Conservation (phyloP, 768 basidiomycete genomes). For the Terana coerulea region DNA sequence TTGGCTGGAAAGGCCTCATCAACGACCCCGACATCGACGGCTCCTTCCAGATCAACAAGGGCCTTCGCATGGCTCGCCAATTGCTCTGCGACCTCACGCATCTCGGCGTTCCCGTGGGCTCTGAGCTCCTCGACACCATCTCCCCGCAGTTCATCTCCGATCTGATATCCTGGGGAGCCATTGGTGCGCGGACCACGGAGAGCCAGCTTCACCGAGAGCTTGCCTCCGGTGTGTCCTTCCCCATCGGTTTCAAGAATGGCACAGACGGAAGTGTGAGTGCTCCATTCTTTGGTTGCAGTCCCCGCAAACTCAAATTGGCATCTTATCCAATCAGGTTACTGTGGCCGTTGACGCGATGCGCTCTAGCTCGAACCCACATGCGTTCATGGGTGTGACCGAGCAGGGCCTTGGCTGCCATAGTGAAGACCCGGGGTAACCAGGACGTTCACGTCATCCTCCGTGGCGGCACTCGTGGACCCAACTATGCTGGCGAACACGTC, state of each 20-base stretch:
- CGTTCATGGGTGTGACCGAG: slow-evolving; percentile 92
- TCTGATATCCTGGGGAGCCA: slow-evolving; percentile 89
- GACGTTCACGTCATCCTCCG: slow-evolving; percentile 97
- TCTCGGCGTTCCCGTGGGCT: slow-evolving; percentile 89
- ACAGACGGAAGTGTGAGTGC: slow-evolving; percentile 73
- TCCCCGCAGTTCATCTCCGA: slow-evolving; percentile 84
- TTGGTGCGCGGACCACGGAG: slow-evolving; percentile 96
- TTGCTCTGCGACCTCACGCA: slow-evolving; percentile 89
- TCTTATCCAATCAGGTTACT: slow-evolving; percentile 39
- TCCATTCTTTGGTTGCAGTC: neutral
- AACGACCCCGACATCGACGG: slow-evolving; percentile 96
- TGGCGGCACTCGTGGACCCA: slow-evolving; percentile 88
- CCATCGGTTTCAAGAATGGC: slow-evolving; percentile 99
- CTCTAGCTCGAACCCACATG: slow-evolving; percentile 86
- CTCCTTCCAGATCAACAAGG: slow-evolving; percentile 96
- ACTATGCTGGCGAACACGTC: slow-evolving; percentile 76
- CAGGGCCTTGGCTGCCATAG: slow-evolving; percentile 92
- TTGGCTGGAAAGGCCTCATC: slow-evolving; percentile 95
- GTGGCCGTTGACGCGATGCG: slow-evolving; percentile 98
- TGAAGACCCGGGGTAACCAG: slow-evolving; percentile 64
- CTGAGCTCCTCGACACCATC: slow-evolving; percentile 86
- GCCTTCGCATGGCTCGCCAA: slow-evolving; percentile 81
- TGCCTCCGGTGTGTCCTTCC: slow-evolving; percentile 94
- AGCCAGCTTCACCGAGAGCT: slow-evolving; percentile 96
- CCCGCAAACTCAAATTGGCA: neutral